Conservation (phyloP, 345 rosid genomes). For the Dovyalis caffra region DNA sequence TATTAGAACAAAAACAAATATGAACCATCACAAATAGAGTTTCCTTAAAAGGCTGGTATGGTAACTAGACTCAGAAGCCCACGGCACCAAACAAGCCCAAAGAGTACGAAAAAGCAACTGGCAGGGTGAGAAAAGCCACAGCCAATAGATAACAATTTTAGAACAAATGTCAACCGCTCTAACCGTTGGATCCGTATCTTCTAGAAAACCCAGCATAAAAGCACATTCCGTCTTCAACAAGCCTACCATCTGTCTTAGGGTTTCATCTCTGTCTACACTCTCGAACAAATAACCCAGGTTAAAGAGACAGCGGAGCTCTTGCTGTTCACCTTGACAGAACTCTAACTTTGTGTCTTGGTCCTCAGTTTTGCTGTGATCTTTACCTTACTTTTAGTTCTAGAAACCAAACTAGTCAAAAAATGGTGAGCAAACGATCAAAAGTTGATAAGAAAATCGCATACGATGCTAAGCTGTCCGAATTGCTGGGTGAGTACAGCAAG, state of each 20-base stretch:
- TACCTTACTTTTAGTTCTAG: not conserved
- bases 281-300: constrained; percentile 32
- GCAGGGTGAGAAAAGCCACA: too few species aligned
- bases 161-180: not conserved
- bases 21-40: too few species aligned
- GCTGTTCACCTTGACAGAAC: constrained; percentile 69
- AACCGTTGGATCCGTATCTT: constrained; percentile 58
- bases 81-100: not conserved
- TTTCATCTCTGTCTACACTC: not conserved
- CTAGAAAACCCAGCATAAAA: constrained; percentile 16
- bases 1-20: too few species aligned
- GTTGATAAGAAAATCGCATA: constrained; percentile 78
- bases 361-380: constrained; percentile 37
- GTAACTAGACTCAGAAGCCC: not conserved
- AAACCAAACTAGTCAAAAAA: constrained; percentile 1
- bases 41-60: not conserved
- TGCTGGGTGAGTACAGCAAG: constrained; percentile 77
- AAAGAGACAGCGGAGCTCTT: constrained; percentile 50
- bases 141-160: constrained; percentile 18
- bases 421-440: constrained; percentile 54
- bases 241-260: not conserved
- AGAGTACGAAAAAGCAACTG: not conserved
- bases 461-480: constrained; percentile 74
- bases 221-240: not conserved
- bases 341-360: constrained; percentile 51